Base-by-base conservation (phyloP, 345 rosid species). In the Dimocarpus longan region DNA sequence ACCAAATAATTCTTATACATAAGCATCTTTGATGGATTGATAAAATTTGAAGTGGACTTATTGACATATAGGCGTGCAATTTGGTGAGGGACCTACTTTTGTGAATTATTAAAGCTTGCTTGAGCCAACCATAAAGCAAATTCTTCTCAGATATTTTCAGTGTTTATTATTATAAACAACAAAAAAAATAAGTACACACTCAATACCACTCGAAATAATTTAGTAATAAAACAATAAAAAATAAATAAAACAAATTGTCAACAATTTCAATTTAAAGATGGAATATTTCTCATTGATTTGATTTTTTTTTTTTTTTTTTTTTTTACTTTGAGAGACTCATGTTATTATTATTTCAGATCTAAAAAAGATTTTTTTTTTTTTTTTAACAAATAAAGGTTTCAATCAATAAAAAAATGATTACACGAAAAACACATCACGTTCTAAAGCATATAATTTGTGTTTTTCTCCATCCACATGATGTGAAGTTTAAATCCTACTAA, bases 51-150 rank as follows among this genome's bases (percentile, higher is more conserved):
- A 26, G 48, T 4, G 15, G 76, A 82, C 10, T 32, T 71, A 64
- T 70, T 63, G 76, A 50, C 11, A 32, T 43, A 42, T 24, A 24
- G 79, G 60, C 72, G 62, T 75, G 70, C 79, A 76, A 66, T 32
- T 76, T 21, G 72, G 21, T 5, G 48, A 52, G 63, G 70, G 59
- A 22, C 70, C 78, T 5, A 56, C 60, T 32, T 42, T 26, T 12
- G 37, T 1, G 42, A 75, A 81, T 84, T 66, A 84, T 84, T 84
- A 71, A 81, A 71, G 68, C 73, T 26, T 76, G 76, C 84, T 81
- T 81, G 80, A 10, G 76, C 13, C 12, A 48, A 28, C 44, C 69
- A 70, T 37, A 71, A 84, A 74, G 66, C 19, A 77, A 76, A 50
- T 64, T 44, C 59, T 10, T 1, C 19, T 2, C 16, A 43, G 44